Conservation (phyloP, 2,329 filamentous ascomycete genomes). For the Metarhizium sp. region DNA sequence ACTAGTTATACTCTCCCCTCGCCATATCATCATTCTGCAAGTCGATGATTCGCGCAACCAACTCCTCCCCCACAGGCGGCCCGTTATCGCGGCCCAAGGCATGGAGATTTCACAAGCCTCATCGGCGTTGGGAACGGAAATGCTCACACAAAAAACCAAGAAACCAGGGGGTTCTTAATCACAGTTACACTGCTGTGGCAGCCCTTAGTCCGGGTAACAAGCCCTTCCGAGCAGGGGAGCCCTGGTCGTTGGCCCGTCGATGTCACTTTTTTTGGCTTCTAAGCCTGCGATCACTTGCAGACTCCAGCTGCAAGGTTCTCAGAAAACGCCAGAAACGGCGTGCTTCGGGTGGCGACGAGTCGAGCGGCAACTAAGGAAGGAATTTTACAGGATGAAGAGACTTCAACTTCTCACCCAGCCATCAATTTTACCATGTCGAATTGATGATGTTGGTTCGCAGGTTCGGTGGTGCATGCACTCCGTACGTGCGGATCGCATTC, state of each 20-base stretch:
- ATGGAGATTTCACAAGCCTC: background rate
- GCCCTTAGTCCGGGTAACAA: background rate
- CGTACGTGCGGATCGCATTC: too few relatives aligned
- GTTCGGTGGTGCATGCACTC: background rate
- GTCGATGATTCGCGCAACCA: background rate
- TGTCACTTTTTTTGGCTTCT: background rate
- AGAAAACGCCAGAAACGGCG: background rate
- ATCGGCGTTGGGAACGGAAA: background rate
- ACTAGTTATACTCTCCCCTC: background rate
- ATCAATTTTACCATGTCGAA: background rate
- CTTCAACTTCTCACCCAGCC: too few relatives aligned
- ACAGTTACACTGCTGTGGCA: background rate
- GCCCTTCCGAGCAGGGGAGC: background rate
- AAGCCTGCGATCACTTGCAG: conserved; percentile 1
- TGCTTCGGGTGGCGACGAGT: background rate
- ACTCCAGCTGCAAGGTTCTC: conserved; percentile 2
- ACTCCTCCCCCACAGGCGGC: background rate
- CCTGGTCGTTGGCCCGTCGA: background rate
- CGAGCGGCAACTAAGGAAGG: background rate
- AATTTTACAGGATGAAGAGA: too few relatives aligned
- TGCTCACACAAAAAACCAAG: background rate
- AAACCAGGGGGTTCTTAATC: background rate
- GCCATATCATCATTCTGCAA: background rate
- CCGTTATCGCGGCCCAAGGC: conserved; percentile 1
- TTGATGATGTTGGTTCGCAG: background rate